Base-by-base conservation (phyloP, 176 grass and related monocot genomes). In the Miscanthus lutarioriparius region DNA sequence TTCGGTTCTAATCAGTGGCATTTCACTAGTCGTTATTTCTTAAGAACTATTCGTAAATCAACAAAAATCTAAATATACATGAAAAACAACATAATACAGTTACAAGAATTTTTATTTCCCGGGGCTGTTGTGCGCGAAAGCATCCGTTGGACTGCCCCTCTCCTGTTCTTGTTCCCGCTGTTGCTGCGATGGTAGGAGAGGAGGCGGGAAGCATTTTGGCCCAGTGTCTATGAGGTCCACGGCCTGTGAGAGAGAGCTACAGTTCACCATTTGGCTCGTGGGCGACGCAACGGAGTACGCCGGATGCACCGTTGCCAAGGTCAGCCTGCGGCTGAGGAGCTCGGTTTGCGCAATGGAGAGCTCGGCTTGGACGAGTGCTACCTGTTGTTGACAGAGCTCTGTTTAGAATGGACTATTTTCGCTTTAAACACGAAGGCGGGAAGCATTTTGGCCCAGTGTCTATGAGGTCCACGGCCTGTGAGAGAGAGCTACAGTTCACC, bases 361-460 rank as follows among this genome's bases (percentile, higher is more conserved):
- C 88, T 95, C 87, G 20, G 85, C 87, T 72, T 92, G 93, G 64
- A 92, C 85, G 19, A 95, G 47, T 9, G 87, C 80, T 0, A 95
- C 90, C 91, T 93, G 85, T 59, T 41, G 67, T 56, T 62, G 38
- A 37, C 1, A 69, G 13, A 32, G 27, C 22, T 75, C 26, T 16
- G 10, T 56, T 85, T 43, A 75, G 39, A 61, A 47, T 70, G 45
- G 15, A 64, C 17, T 48, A 43, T 43, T 43, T 71, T 69, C 39
- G 4, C 5, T 17, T 25, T 25, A 25, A n/a, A n/a, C n/a, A n/a
- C n/a, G n/a, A n/a, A 27, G 75, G 51, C 16, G 82, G 64, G 10
- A 91, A 38, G 12, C 71, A 82, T 49, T 66, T 77, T 45, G 82
- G 89, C 58, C 82, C 86, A 9, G 30, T 63, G 28, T 88, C 89